These are phyloP conservation scores for Ceratocystis alfenasii DNA, from an alignment of 2,329 filamentous ascomycete genomes.

Conservation along the genomic window DNA sequence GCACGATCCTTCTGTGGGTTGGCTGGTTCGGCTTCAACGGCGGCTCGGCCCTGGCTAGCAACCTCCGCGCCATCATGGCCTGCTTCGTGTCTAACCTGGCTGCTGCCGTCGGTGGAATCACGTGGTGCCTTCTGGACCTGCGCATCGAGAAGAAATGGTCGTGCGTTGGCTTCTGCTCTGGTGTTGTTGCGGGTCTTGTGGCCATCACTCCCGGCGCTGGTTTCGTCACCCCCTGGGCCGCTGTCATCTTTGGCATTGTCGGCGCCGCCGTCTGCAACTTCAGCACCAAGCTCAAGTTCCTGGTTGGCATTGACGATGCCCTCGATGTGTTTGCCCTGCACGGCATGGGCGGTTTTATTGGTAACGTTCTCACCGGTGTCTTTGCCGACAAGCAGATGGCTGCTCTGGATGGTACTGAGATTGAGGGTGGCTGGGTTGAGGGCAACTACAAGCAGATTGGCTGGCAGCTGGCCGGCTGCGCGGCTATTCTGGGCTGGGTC, in stretches of 20 bases:
- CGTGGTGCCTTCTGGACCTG: conserved; percentile 79
- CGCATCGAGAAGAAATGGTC: conserved; percentile 89
- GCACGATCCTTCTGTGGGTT: conserved; percentile 72
- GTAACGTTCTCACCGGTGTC: conserved; percentile 65
- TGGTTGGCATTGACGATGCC: conserved; percentile 68
- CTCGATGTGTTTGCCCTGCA: conserved; percentile 89
- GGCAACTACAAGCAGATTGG: conserved; percentile 59
- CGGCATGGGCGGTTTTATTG: conserved; percentile 69
- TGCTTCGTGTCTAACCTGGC: conserved; percentile 79
- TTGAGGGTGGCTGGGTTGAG: conserved; percentile 57
- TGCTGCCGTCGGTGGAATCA: conserved; percentile 67
- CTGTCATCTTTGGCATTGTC: conserved; percentile 46
- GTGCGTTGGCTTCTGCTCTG: conserved; percentile 86
- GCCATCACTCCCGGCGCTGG: conserved; percentile 77
- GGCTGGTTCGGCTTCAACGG: conserved; percentile 97
- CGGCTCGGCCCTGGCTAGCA: conserved; percentile 67
- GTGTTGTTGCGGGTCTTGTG: conserved; percentile 74
- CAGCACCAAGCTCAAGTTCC: conserved; percentile 68
- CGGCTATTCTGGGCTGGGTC: conserved; percentile 52
- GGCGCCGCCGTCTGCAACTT: conserved; percentile 66
- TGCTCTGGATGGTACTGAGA: conserved; percentile 50
- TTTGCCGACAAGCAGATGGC: conserved; percentile 66
- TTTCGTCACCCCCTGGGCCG: conserved; percentile 57
- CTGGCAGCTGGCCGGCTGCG: conserved; percentile 57
- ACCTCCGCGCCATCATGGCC: conserved; percentile 80